Percentiles rank a stretch among this genome's conserved stretches.
These are phyloP conservation scores for Capronia americana DNA, from an alignment of 2,329 filamentous ascomycete species.

Conservation along the genomic window DNA sequence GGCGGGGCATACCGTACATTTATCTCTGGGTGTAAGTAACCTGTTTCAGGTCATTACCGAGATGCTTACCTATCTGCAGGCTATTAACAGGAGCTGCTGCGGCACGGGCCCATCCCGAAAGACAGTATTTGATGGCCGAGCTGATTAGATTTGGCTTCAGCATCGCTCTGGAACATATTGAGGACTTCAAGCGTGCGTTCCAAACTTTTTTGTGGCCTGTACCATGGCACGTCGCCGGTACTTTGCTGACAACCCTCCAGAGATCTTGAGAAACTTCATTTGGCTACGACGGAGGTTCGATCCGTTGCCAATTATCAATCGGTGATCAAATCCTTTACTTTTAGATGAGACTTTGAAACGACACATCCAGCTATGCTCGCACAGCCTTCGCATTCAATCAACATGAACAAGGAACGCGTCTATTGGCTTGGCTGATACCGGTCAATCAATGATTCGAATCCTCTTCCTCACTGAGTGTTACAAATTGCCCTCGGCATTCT, in stretches of 20 bases:
- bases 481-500: neutral
- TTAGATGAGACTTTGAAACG: neutral
- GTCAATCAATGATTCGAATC: neutral
- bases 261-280: constrained; percentile 24
- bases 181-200: constrained; percentile 26
- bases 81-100: constrained; percentile 23
- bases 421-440: neutral
- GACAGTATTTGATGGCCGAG: constrained; percentile 25
- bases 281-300: constrained; percentile 16
- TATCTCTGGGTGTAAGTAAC: constrained; percentile 26
- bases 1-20: constrained; percentile 23
- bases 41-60: too few relatives aligned
- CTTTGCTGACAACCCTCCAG: constrained; percentile 6
- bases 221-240: neutral
- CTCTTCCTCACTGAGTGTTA: neutral
- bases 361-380: neutral
- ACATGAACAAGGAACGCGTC: neutral
- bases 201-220: neutral
- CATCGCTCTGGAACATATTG: constrained; percentile 20
- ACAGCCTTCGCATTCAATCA: neutral
- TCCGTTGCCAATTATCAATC: neutral
- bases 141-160: constrained; percentile 28
- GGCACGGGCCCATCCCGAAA: constrained; percentile 18
- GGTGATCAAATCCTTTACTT: neutral
- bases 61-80: constrained; percentile 3